Evolutionary conservation across 2,329 filamentous ascomycete genomes (phyloP).

Genomic region (Alternaria ventricosa): DNA sequence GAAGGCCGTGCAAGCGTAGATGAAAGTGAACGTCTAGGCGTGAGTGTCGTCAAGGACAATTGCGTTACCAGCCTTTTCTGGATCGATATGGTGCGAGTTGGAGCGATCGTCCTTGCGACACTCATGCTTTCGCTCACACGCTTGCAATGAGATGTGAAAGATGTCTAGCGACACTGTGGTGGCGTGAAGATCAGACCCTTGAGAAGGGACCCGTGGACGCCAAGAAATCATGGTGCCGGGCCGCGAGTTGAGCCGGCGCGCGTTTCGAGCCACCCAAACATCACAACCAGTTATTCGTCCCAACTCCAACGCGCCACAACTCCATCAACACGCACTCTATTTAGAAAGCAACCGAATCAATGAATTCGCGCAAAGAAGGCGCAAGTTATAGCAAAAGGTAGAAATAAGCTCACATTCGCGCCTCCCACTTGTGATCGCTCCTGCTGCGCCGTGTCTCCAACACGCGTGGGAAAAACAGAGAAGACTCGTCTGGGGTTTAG

Average conservation of each 20-base stretch:
- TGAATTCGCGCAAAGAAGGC: neutral
- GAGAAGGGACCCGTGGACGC: neutral
- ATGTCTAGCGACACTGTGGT: neutral
- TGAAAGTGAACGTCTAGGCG: neutral
- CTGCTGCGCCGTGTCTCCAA: too few relatives aligned
- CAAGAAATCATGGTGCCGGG: neutral
- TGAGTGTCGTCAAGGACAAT: neutral
- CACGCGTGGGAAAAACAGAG: neutral
- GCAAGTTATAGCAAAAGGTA: too few relatives aligned
- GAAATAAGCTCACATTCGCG: neutral
- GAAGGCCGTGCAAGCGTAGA: neutral
- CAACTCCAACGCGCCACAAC: neutral
- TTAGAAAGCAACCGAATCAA: neutral
- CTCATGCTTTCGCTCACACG: neutral
- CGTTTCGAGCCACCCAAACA: neutral
- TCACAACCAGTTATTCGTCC: neutral
- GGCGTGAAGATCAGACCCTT: neutral
- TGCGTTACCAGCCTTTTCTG: neutral
- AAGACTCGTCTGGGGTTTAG: neutral
- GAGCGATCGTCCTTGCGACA: neutral
- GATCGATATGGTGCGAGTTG: accelerated
- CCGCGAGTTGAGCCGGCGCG: neutral
- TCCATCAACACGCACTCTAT: neutral
- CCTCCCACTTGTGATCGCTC: too few relatives aligned
- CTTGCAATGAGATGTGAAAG: neutral